These are phyloP conservation scores for Ophidiomyces ophidiicola DNA, from an alignment of 2,329 filamentous ascomycete species.

Conservation along the genomic window DNA sequence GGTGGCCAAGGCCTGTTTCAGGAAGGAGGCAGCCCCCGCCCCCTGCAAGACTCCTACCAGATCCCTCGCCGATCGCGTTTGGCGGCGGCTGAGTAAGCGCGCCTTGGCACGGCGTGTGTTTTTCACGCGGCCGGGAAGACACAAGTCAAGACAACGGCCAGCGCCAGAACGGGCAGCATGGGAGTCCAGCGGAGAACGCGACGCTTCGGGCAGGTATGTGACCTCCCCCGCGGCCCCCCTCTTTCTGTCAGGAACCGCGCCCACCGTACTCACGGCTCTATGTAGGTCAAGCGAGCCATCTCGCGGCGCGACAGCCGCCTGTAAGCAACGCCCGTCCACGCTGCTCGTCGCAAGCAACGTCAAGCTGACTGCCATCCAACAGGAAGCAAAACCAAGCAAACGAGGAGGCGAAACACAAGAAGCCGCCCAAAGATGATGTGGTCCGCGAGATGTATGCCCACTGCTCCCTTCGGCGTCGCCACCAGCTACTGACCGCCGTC, in stretches of 20 bases:
- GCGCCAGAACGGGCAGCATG: conserved; percentile 52
- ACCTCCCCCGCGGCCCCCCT: no score
- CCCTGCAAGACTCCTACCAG: no score
- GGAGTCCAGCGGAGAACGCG: conserved; percentile 79
- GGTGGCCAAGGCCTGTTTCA: no score
- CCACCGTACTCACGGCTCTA: background rate
- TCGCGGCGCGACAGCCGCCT: conserved; percentile 67
- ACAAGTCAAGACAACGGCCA: no score
- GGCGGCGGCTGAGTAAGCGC: no score
- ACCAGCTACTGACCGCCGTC: conserved; percentile 8
- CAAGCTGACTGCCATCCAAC: background rate
- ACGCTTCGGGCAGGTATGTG: conserved; percentile 65
- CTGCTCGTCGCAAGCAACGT: no score
- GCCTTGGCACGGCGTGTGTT: no score
- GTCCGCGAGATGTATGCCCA: conserved; percentile 55
- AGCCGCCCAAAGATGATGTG: conserved; percentile 50
- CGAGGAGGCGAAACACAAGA: conserved; percentile 40
- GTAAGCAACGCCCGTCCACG: conserved; percentile 15
- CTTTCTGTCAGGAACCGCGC: conserved; percentile 3
- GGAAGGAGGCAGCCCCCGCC: no score
- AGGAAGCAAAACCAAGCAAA: conserved; percentile 61
- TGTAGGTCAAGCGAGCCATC: conserved; percentile 64
- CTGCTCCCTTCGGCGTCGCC: background rate
- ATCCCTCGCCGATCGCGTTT: no score
- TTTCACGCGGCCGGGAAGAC: no score